These are phyloP conservation scores for Acanthamoeba healyi DNA, from an alignment of 208 protist species.

Conservation along the genomic window DNA sequence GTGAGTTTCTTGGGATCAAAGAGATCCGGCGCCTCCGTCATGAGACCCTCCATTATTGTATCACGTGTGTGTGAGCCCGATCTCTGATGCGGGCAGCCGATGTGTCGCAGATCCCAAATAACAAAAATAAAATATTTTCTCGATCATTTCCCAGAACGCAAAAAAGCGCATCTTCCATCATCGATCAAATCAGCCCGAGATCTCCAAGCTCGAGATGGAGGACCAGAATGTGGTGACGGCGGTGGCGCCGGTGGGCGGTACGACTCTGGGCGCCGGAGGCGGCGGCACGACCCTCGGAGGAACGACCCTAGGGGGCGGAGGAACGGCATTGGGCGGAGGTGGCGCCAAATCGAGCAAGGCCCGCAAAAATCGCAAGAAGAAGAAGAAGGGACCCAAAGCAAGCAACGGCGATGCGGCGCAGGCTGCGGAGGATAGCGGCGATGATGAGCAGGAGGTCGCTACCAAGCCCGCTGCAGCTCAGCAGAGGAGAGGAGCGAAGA, in stretches of 20 bases:
- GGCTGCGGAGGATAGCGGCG: not conserved
- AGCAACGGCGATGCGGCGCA: not conserved
- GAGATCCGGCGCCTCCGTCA: slow-evolving; percentile 76
- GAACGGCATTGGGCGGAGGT: not conserved
- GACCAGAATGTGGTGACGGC: not conserved
- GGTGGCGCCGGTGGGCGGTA: not conserved
- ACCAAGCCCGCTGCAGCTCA: too few species aligned
- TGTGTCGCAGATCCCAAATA: too few species aligned
- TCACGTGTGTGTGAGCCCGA: too few species aligned
- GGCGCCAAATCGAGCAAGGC: not conserved
- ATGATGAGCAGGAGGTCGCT: not conserved
- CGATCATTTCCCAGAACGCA: not conserved
- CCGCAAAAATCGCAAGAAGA: slow-evolving; percentile 46
- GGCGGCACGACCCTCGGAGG: not conserved
- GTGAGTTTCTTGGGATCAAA: slow-evolving; percentile 84
- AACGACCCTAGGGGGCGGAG: too few species aligned
- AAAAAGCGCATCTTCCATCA: not conserved
- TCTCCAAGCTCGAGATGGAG: not conserved
- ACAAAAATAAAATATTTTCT: not conserved
- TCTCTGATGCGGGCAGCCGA: too few species aligned
- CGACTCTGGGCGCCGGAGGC: too few species aligned
- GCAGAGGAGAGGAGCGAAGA: not conserved
- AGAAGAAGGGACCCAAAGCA: not conserved
- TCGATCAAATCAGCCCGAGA: not conserved
- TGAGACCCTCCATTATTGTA: not conserved